Conservation (phyloP, 2,329 filamentous ascomycete genomes). For the Fusarium albosuccineum region DNA sequence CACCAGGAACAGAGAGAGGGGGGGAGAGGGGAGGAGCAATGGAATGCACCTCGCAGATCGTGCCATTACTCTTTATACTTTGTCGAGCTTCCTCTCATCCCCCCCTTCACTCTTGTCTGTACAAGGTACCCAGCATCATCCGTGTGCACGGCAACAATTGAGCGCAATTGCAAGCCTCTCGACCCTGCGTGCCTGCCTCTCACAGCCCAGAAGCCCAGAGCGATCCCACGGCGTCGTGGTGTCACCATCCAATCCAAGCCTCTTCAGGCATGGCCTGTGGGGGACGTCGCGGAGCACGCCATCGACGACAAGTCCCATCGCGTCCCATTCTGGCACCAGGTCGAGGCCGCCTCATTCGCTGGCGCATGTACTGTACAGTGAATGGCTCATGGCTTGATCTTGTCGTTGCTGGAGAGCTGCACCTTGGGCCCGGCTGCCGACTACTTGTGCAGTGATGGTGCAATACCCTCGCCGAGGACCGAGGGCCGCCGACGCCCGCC, state of each 20-base stretch:
- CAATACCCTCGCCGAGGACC: slow-evolving; percentile 6
- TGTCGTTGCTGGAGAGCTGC: background rate
- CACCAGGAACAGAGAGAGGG: slow-evolving; percentile 8
- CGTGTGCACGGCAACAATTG: background rate
- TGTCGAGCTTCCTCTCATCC: background rate
- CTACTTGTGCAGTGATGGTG: slow-evolving; percentile 10
- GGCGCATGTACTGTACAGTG: background rate
- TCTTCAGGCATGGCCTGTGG: slow-evolving; percentile 33
- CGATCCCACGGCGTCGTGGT: slow-evolving; percentile 9
- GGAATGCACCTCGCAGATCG: slow-evolving; percentile 5
- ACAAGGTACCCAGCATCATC: too few relatives aligned
- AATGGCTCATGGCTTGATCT: slow-evolving; percentile 24
- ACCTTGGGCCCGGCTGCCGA: background rate
- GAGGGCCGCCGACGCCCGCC: slow-evolving; percentile 36
- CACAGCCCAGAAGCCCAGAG: background rate
- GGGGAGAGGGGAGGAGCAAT: background rate
- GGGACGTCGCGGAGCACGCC: slow-evolving; percentile 39
- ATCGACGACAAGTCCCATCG: slow-evolving; percentile 26
- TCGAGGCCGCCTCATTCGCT: slow-evolving; percentile 30
- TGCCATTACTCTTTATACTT: slow-evolving; percentile 45
- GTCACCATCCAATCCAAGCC: slow-evolving; percentile 32
- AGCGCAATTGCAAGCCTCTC: background rate
- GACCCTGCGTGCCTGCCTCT: slow-evolving; percentile 9
- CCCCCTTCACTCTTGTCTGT: background rate
- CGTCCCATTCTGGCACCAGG: slow-evolving; percentile 8